Conservation (phyloP, 2,329 filamentous ascomycete genomes). For the Aspergillaceae sp. region DNA sequence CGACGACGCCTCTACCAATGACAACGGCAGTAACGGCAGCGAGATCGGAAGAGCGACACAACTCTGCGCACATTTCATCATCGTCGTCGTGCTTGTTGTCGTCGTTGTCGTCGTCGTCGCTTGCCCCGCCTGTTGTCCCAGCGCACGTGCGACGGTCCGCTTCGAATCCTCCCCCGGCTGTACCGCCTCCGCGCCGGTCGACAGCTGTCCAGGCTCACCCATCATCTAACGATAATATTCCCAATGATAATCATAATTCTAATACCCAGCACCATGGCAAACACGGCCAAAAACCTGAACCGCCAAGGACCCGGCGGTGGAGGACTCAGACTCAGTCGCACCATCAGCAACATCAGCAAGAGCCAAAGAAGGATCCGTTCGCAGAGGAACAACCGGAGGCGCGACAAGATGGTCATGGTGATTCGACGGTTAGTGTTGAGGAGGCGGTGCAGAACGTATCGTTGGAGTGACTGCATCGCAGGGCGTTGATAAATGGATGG, state of each 20-base stretch:
- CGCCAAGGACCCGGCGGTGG: slow-evolving; percentile 36
- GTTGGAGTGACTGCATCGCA: slow-evolving; percentile 7
- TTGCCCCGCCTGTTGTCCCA: slow-evolving; percentile 16
- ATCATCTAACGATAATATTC: not conserved
- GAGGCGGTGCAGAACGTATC: slow-evolving; percentile 28
- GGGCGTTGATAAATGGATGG: not conserved
- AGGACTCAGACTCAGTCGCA: slow-evolving; percentile 23
- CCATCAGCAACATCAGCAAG: slow-evolving; percentile 15
- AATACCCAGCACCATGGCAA: slow-evolving; percentile 5
- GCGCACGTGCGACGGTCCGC: slow-evolving; percentile 20
- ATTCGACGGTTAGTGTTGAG: slow-evolving; percentile 21
- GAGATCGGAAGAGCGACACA: slow-evolving; percentile 10
- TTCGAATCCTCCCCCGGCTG: slow-evolving; percentile 31
- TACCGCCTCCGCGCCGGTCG: slow-evolving; percentile 34
- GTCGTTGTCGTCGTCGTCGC: slow-evolving; percentile 5
- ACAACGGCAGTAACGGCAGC: not conserved
- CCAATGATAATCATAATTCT: not conserved
- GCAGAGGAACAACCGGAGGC: not conserved
- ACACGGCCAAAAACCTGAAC: slow-evolving; percentile 28
- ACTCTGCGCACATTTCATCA: slow-evolving; percentile 13
- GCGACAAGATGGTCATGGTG: not conserved
- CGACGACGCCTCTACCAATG: slow-evolving; percentile 1
- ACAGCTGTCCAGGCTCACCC: slow-evolving; percentile 15
- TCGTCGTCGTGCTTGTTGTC: too few species aligned
- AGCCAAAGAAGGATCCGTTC: slow-evolving; percentile 5